phyloP scores from a whole-genome alignment of 345 rosid genomes.

The Carallia brachiata region DNA sequence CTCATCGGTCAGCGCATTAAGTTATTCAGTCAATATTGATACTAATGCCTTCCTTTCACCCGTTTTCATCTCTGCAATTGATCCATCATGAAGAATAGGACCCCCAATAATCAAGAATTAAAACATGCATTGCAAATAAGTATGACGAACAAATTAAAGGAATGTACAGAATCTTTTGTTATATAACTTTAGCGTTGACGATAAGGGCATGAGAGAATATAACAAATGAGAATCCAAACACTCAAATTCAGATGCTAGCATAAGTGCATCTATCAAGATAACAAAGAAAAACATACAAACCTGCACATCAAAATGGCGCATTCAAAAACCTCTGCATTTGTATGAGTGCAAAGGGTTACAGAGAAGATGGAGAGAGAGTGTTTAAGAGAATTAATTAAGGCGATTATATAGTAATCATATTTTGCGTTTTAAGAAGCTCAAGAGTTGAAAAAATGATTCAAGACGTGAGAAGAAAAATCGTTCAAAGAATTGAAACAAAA shows the following conservation, averaged over 20 bases:
- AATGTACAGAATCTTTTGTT: background rate
- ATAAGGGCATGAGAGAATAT: background rate
- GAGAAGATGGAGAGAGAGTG: no score
- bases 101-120: constrained; percentile 85
- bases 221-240: background rate
- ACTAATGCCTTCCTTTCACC: constrained; percentile 96
- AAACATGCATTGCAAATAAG: constrained; percentile 3
- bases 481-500: no score
- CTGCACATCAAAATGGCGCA: constrained; percentile 99
- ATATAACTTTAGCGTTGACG: background rate
- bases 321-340: constrained; percentile 20
- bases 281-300: constrained; percentile 30
- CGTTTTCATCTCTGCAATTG: constrained; percentile 98
- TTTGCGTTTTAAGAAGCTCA: no score
- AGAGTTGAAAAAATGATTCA: no score
- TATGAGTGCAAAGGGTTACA: no score
- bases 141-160: constrained; percentile 6
- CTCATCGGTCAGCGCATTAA: constrained; percentile 83
- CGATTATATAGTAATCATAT: no score
- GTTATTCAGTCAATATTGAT: constrained; percentile 94
- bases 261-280: background rate
- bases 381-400: no score
- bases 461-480: no score
- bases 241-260: background rate
- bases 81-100: constrained; percentile 94